Evolutionary conservation across 768 basidiomycete genomes (phyloP).

Genomic region (Lactarius pseudohatsudake): DNA sequence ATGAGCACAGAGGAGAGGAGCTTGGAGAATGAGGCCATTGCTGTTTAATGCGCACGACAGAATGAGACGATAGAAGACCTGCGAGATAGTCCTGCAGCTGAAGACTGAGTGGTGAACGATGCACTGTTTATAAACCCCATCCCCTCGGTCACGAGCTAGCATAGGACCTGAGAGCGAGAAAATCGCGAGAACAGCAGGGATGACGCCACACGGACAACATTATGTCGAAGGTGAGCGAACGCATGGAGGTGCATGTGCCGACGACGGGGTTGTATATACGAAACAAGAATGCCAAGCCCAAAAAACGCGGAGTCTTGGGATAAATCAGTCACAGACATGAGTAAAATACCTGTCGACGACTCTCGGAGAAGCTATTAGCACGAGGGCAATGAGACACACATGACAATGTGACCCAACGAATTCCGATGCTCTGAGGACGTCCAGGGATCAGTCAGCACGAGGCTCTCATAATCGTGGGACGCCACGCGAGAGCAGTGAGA

Average conservation of each 20-base stretch:
- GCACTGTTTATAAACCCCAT: neutral
- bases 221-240: neutral
- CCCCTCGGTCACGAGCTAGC: neutral
- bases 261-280: too few species aligned
- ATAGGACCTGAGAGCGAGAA: too few species aligned
- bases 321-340: neutral
- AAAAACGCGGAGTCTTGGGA: too few species aligned
- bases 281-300: neutral
- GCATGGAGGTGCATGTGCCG: neutral
- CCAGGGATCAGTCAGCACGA: neutral
- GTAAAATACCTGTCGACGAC: neutral
- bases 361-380: too few species aligned
- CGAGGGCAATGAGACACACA: too few species aligned
- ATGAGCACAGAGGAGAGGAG: slow-evolving; percentile 31
- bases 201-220: neutral
- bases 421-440: neutral
- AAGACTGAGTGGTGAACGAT: neutral
- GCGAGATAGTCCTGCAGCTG: neutral
- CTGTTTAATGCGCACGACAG: neutral
- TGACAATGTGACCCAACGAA: too few species aligned
- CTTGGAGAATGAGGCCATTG: slow-evolving; percentile 29
- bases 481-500: neutral
- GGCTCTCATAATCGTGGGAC: neutral
- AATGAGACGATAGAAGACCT: neutral
- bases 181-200: neutral